A percentile compares a stretch with the other conserved stretches of the same genome.
Evolutionary conservation across 768 basidiomycete species (phyloP).

Genomic region (Gautieria morchelliformis): DNA sequence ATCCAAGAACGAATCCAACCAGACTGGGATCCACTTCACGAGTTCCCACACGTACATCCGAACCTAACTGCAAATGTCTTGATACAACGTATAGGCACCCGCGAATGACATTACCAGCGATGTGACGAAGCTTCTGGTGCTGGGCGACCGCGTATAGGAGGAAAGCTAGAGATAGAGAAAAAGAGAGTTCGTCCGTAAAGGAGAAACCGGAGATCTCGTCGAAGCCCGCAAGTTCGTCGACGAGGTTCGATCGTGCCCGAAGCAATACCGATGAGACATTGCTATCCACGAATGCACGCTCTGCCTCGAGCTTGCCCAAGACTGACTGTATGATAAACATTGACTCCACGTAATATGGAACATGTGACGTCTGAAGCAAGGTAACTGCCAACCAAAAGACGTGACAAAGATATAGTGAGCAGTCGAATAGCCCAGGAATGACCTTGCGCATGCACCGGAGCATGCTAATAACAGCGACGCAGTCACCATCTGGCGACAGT

Average conservation of each 20-base stretch:
- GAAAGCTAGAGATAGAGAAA: not conserved
- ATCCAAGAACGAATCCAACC: not conserved
- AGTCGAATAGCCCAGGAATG: conserved; percentile 55
- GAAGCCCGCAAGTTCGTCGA: not conserved
- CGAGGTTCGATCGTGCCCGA: not conserved
- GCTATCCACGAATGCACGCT: not conserved
- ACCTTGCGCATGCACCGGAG: conserved; percentile 75
- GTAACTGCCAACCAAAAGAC: conserved; percentile 87
- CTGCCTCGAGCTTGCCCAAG: not conserved
- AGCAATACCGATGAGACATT: not conserved
- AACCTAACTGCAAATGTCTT: not conserved
- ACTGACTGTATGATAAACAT: conserved; percentile 48
- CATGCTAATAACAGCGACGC: conserved; percentile 71
- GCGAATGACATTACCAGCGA: not conserved
- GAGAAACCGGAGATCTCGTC: not conserved
- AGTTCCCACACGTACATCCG: not conserved
- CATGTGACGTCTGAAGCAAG: conserved; percentile 67
- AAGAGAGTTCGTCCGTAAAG: not conserved
- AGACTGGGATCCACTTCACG: not conserved
- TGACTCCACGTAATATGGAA: conserved; percentile 58
- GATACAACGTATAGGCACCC: not conserved
- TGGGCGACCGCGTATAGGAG: not conserved
- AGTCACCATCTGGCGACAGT: conserved; percentile 53
- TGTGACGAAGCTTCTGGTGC: not conserved
- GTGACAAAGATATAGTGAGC: conserved; percentile 61